Percentiles rank a stretch among this genome's conserved stretches.
phyloP scores from a whole-genome alignment of 1,284 basidiomycete species.

The Cutaneotrichosporon mucoides region DNA sequence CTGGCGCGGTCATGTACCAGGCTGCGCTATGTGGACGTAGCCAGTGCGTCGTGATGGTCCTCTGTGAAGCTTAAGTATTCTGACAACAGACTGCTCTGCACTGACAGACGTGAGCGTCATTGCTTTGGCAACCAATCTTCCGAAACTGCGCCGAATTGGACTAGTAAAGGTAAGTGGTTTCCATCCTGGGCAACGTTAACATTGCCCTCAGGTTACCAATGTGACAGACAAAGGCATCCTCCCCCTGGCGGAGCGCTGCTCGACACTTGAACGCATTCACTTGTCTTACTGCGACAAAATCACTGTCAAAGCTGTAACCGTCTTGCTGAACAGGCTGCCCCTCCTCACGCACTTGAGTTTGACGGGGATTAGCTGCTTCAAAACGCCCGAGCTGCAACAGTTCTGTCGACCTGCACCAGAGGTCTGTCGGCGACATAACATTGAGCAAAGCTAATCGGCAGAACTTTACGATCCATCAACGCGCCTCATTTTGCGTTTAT shows the following conservation, averaged over 20 bases:
- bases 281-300: slow-evolving; percentile 97
- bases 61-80: background rate
- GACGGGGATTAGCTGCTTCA: slow-evolving; percentile 92
- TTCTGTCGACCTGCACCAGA: slow-evolving; percentile 86
- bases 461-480: slow-evolving; percentile 90
- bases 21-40: slow-evolving; percentile 94
- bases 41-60: slow-evolving; percentile 60
- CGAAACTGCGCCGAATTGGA: slow-evolving; percentile 89
- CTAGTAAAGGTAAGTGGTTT: slow-evolving; percentile 72
- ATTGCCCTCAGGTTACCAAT: slow-evolving; percentile 62
- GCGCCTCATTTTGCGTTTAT: slow-evolving; percentile 94
- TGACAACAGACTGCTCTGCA: slow-evolving; percentile 66
- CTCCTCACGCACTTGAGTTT: slow-evolving; percentile 91
- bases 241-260: slow-evolving; percentile 66
- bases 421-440: slow-evolving; percentile 53
- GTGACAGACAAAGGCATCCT: slow-evolving; percentile 92
- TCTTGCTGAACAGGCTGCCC: slow-evolving; percentile 77
- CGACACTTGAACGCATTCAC: slow-evolving; percentile 90
- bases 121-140: slow-evolving; percentile 75
- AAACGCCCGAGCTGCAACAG: slow-evolving; percentile 74
- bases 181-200: slow-evolving; percentile 11
- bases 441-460: slow-evolving; percentile 37
- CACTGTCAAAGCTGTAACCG: slow-evolving; percentile 83
- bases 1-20: slow-evolving; percentile 85
- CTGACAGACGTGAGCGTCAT: slow-evolving; percentile 92